phyloP scores from a whole-genome alignment of 306 rosid species.

The Begonia loranthoides region DNA sequence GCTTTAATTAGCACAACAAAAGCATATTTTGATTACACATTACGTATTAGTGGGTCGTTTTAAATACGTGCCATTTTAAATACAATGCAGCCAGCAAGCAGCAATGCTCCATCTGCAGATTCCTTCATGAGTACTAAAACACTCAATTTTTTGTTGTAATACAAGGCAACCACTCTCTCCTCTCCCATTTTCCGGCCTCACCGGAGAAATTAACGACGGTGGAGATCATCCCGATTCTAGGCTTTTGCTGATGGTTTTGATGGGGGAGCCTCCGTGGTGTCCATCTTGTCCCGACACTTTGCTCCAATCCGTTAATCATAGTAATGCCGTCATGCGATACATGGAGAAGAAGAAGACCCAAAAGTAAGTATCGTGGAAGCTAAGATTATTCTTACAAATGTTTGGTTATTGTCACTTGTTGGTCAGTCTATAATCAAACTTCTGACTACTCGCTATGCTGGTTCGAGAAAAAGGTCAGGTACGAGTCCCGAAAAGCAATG shows the following conservation, averaged over 20 bases:
- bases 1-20: too few relatives aligned
- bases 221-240: constrained; percentile 82
- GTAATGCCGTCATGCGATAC: constrained; percentile 78
- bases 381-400: too few relatives aligned
- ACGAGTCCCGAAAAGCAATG: constrained; percentile 88
- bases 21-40: too few relatives aligned
- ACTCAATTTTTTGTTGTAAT: constrained; percentile 42
- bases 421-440: too few relatives aligned
- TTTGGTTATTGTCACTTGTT: too few relatives aligned
- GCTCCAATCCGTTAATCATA: constrained; percentile 61
- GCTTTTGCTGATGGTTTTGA: constrained; percentile 61
- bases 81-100: constrained; percentile 60
- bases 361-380: constrained; percentile 59
- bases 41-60: too few relatives aligned
- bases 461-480: constrained; percentile 79
- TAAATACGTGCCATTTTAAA: too few relatives aligned
- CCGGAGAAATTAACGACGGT: constrained; percentile 48
- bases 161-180: constrained; percentile 48
- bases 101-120: constrained; percentile 77
- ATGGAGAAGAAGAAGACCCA: constrained; percentile 88
- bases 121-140: constrained; percentile 68
- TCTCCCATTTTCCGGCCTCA: constrained; percentile 66
- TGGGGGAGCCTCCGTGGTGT: constrained; percentile 95
- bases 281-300: constrained; percentile 59
- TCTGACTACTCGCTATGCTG: constrained; percentile 16